Percentiles rank a stretch among this genome's conserved stretches.
Conservation (phyloP, 441 rosid genomes). For the Pelargonium myrrhifolium region DNA sequence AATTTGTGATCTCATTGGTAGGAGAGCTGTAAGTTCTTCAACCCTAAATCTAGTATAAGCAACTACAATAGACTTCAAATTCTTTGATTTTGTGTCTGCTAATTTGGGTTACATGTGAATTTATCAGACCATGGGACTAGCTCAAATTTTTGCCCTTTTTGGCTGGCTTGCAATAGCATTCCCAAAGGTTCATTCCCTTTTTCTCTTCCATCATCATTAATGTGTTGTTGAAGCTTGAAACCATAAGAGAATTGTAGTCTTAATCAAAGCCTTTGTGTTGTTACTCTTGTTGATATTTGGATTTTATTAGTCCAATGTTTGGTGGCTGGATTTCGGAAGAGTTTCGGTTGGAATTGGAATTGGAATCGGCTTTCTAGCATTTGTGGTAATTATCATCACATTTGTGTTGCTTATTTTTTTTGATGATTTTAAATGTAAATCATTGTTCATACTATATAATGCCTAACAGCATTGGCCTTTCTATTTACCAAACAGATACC, state of each 20-base stretch:
- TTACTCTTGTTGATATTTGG: background rate
- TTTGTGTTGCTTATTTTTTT: background rate
- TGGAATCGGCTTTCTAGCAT: conserved; percentile 18
- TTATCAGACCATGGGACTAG: conserved; percentile 59
- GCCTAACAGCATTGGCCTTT: background rate
- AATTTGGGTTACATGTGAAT: conserved; percentile 15
- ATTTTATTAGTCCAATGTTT: conserved; percentile 6
- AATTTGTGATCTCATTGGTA: too few relatives aligned
- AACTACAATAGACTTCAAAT: too few relatives aligned
- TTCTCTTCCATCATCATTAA: background rate
- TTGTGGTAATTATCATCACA: conserved; percentile 19
- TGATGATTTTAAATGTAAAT: background rate
- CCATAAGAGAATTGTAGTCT: background rate
- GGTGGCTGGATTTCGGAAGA: conserved; percentile 29
- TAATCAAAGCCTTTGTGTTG: background rate
- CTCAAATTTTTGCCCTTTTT: conserved; percentile 24
- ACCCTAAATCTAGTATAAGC: too few relatives aligned
- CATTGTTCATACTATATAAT: background rate
- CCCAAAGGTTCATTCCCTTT: conserved; percentile 22
- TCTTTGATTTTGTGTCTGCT: conserved; percentile 7
- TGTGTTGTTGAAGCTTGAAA: too few relatives aligned
- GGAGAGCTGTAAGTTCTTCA: background rate
- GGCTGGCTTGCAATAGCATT: conserved; percentile 35
- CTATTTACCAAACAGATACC: conserved; percentile 14
- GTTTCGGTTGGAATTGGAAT: conserved; percentile 25